Percentiles rank a stretch among this genome's conserved stretches.
Conservation (phyloP, 2,329 filamentous ascomycete genomes). For the Phialophora expanda region DNA sequence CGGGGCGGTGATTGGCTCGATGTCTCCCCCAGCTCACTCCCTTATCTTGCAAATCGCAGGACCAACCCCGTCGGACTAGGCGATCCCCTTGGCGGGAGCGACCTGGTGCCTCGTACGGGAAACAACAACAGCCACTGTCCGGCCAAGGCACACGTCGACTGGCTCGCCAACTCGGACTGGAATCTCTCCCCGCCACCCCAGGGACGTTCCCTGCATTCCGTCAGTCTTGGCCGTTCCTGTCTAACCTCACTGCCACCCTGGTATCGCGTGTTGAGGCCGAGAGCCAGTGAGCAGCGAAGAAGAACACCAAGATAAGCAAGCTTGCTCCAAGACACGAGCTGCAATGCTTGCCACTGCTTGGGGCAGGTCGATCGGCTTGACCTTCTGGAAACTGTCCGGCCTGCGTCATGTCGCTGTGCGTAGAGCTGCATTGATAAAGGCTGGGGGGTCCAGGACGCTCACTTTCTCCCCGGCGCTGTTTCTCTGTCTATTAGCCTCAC, state of each 20-base stretch:
- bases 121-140: not conserved
- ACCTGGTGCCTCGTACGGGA: not conserved
- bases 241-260: not conserved
- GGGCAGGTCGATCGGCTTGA: not conserved
- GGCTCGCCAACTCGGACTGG: not conserved
- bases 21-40: not conserved
- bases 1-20: not conserved
- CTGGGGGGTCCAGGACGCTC: not conserved
- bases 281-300: not conserved
- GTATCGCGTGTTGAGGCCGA: not conserved
- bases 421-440: not conserved
- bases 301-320: slow-evolving; percentile 4
- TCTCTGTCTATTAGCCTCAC: not conserved
- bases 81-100: not conserved
- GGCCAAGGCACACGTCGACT: not conserved
- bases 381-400: not conserved
- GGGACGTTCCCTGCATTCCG: not conserved
- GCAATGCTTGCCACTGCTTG: slow-evolving; percentile 9
- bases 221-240: slow-evolving; percentile 1
- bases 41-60: not conserved
- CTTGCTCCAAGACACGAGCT: not conserved
- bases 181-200: not conserved
- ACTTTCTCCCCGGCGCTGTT: not conserved
- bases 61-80: not conserved
- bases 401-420: not conserved